phyloP scores from a whole-genome alignment of 1,284 basidiomycete species.

The Lignosus rhinocerotis region DNA sequence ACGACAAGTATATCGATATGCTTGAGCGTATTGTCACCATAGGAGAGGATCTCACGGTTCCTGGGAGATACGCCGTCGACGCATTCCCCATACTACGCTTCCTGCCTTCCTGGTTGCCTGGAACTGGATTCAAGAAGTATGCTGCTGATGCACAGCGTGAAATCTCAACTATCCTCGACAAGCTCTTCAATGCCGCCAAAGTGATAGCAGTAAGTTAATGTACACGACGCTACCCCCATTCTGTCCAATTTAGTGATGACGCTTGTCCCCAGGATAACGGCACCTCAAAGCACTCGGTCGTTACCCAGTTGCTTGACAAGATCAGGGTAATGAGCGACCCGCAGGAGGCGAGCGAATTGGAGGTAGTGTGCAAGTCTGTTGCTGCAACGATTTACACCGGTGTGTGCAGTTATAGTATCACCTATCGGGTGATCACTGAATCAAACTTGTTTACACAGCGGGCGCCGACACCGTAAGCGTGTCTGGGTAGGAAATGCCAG shows the following conservation, averaged over 20 bases:
- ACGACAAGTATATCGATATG: not conserved
- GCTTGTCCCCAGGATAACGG: not conserved
- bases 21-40: not conserved
- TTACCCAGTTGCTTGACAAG: not conserved
- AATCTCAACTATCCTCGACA: not conserved
- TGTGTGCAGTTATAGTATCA: not conserved
- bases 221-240: not conserved
- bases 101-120: constrained; percentile 29
- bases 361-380: not conserved
- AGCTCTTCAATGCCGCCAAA: not conserved
- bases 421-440: not conserved
- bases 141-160: not conserved
- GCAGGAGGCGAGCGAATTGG: not conserved
- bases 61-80: not conserved
- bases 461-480: not conserved
- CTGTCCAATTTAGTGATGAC: not conserved
- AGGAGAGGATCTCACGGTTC: not conserved
- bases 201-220: not conserved
- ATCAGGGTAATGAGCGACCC: not conserved
- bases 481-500: not conserved
- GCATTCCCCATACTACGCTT: constrained; percentile 11
- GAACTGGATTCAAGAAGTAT: constrained; percentile 17
- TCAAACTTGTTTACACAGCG: not conserved
- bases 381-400: not conserved
- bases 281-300: not conserved